Base-by-base conservation (phyloP, 1,284 basidiomycete species). In the Anthracocystis walkeri region DNA sequence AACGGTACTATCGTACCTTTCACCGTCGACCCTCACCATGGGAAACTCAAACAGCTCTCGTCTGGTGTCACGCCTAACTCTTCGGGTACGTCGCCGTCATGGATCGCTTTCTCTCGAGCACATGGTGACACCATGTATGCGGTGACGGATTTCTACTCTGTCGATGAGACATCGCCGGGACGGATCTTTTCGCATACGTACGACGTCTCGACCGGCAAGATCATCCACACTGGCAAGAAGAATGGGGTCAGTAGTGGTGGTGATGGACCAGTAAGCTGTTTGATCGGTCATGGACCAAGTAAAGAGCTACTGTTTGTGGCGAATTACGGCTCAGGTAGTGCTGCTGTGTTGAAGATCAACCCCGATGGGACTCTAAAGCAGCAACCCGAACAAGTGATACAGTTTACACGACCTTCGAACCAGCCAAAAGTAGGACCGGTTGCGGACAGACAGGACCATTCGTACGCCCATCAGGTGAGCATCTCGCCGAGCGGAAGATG, bases 381-480 rank as follows among this genome's bases (percentile, higher is more conserved):
- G 12, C 40, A 63, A 48, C 50, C 57, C 5, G 27, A 18, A 4
- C 5, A 66, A 23, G 56, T 71, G 12, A 62, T 79, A 49, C 71
- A 81, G 40, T 80, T 79, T 41, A 59, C 33, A 0, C 53, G 61
- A 21, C 62, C 56, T 3, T 18, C 50, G 23, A 42, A 7, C 2
- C 63, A 42, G 46, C 69, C 52, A 0, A 60, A 64, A 16, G 40
- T 65, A 8, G 81, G 80, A 11, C 78, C 81, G 1, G 80, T 82
- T 6, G 31, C 59, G 14, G 56, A 67, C 23, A 49, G 79, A 20
- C 80, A 82, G 62, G 75, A 79, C 45, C 69, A 76, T 20, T 63
- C 60, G 16, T 82, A 82, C 33, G 78, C 81, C 10, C 81, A 82
- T 49, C 74, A 82, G 48, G 76, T 73, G 18, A 44, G 56, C 46